Evolutionary conservation across 2,329 filamentous ascomycete species (phyloP).

Genomic region (Penicillium sp.): DNA sequence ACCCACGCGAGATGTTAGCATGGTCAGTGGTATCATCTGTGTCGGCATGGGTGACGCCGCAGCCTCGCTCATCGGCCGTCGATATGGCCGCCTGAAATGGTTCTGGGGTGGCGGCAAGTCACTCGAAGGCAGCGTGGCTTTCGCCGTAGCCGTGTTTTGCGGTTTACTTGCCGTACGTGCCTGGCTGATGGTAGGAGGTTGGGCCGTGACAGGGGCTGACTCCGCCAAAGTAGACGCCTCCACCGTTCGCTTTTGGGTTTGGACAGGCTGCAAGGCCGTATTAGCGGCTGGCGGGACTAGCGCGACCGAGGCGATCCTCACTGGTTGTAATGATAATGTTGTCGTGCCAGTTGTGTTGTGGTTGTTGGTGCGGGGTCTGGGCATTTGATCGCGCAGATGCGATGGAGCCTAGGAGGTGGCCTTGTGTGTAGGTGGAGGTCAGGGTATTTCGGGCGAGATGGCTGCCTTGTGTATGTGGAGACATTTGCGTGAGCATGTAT

Average conservation of each 20-base stretch:
- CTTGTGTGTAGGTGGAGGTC: background rate
- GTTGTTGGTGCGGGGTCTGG: conserved; percentile 82
- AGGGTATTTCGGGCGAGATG: background rate
- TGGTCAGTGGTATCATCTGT: conserved; percentile 90
- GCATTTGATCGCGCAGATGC: conserved; percentile 28
- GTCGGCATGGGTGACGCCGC: conserved; percentile 95
- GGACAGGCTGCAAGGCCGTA: conserved; percentile 60
- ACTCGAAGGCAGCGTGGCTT: conserved; percentile 81
- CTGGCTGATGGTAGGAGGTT: conserved; percentile 79
- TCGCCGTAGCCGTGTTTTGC: conserved; percentile 74
- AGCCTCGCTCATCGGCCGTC: conserved; percentile 83
- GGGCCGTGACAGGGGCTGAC: conserved; percentile 49
- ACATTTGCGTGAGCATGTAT: background rate
- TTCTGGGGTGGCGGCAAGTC: conserved; percentile 96
- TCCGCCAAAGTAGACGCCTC: conserved; percentile 19
- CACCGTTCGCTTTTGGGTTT: conserved; percentile 32
- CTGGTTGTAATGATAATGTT: conserved; percentile 97
- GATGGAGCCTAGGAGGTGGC: background rate
- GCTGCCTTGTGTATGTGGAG: background rate
- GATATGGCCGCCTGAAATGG: conserved; percentile 89
- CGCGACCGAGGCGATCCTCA: conserved; percentile 91
- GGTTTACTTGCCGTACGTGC: conserved; percentile 71
- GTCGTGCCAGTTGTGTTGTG: conserved; percentile 92
- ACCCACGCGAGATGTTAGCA: conserved; percentile 72
- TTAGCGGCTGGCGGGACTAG: conserved; percentile 80